Conservation (phyloP, 1,284 basidiomycete genomes). For the Thelephora terrestris region DNA sequence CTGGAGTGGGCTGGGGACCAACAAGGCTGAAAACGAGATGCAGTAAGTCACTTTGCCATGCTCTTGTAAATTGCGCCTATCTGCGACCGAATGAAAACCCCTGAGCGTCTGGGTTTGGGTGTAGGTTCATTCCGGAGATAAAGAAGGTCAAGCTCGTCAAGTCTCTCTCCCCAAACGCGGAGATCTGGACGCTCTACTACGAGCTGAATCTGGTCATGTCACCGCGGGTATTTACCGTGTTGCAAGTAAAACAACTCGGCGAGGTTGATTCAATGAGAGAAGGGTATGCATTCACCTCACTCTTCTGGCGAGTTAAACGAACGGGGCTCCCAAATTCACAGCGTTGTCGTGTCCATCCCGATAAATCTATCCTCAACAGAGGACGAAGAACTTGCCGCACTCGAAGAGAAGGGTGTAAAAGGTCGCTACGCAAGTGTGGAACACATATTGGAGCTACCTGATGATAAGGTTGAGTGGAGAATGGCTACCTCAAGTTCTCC, state of each 20-base stretch:
- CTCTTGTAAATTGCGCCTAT: neutral
- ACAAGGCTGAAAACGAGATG: constrained; percentile 61
- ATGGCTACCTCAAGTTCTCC: constrained; percentile 72
- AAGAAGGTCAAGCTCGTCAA: constrained; percentile 54
- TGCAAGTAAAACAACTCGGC: constrained; percentile 49
- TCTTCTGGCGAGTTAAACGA: neutral
- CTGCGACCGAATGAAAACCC: neutral
- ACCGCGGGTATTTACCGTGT: constrained; percentile 64
- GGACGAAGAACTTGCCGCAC: constrained; percentile 44
- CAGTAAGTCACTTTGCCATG: constrained; percentile 37
- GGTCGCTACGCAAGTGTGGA: constrained; percentile 67
- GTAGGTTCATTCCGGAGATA: constrained; percentile 55
- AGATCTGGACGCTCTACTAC: constrained; percentile 66
- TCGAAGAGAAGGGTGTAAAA: constrained; percentile 57
- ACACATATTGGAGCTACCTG: constrained; percentile 47
- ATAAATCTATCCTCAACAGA: constrained; percentile 43
- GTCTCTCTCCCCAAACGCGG: constrained; percentile 47
- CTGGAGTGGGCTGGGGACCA: constrained; percentile 53
- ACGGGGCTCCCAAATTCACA: constrained; percentile 16
- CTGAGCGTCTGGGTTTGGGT: constrained; percentile 1
- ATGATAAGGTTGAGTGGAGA: constrained; percentile 62
- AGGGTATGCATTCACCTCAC: constrained; percentile 33
- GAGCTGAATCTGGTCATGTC: constrained; percentile 60
- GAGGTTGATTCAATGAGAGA: constrained; percentile 34
- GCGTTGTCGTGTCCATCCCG: constrained; percentile 62